Conservation (phyloP, 176 grass and related monocot genomes). For the Chloris gayana region DNA sequence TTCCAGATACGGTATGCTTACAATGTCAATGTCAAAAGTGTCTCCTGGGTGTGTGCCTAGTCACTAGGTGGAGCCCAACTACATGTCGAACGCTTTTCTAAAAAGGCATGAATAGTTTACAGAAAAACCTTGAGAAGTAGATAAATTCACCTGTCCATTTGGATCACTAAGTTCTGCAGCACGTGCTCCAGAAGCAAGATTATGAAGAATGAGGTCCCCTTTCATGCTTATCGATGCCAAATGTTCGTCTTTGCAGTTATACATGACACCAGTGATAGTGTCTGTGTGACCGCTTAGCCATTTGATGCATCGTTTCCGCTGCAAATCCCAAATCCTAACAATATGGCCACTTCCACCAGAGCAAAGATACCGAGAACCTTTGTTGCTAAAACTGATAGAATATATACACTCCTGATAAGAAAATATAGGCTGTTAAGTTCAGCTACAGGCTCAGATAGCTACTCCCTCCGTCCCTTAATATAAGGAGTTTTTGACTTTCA, state of each 20-base stretch:
- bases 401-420: constrained; percentile 82
- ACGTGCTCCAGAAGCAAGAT: constrained; percentile 95
- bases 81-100: background rate
- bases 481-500: too few relatives aligned
- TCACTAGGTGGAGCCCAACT: background rate
- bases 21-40: background rate
- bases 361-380: constrained; percentile 96
- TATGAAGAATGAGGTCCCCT: constrained; percentile 98
- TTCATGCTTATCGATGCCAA: constrained; percentile 93
- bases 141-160: constrained; percentile 84
- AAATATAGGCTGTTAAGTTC: constrained; percentile 30
- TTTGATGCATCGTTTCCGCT: constrained; percentile 95
- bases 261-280: constrained; percentile 93
- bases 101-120: constrained; percentile 2
- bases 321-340: constrained; percentile 96
- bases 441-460: constrained; percentile 12
- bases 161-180: constrained; percentile 95
- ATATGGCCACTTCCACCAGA: constrained; percentile 94
- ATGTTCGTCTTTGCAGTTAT: constrained; percentile 98
- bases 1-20: constrained; percentile 30
- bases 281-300: constrained; percentile 91
- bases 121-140: constrained; percentile 12
- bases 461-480: too few relatives aligned
- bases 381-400: constrained; percentile 98
- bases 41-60: background rate